A percentile compares a stretch with the other conserved stretches of the same genome.
phyloP scores from a whole-genome alignment of 495 filamentous ascomycete genomes.

The Aspergillus ellipticus region DNA sequence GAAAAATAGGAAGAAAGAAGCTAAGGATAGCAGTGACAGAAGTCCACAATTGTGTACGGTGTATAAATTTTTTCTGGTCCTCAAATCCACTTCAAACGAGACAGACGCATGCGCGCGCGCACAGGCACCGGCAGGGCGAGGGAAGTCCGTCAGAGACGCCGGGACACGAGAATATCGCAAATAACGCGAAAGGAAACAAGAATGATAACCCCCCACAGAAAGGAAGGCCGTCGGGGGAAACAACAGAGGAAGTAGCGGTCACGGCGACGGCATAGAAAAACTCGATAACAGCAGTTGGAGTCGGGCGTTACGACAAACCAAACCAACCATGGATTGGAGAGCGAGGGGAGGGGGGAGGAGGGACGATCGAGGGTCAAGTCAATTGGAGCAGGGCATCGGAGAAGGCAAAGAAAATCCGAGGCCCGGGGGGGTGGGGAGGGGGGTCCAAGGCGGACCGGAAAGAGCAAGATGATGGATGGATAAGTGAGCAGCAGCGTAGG shows the following conservation, averaged over 20 bases:
- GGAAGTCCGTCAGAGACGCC: background rate
- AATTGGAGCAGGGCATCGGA: slow-evolving; percentile 8
- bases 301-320: slow-evolving; percentile 1
- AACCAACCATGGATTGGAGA: slow-evolving; percentile 9
- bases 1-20: slow-evolving; percentile 3
- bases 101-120: background rate
- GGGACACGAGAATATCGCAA: background rate
- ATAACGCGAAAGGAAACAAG: background rate
- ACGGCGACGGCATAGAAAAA: slow-evolving; percentile 7
- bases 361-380: slow-evolving; percentile 12
- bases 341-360: no score
- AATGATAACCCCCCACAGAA: background rate
- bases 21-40: slow-evolving; percentile 6
- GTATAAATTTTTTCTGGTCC: background rate
- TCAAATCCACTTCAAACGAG: background rate
- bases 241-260: slow-evolving; percentile 18
- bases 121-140: background rate
- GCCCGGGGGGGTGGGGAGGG: slow-evolving; percentile 1
- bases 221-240: background rate
- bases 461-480: background rate
- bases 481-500: background rate
- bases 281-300: background rate
- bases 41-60: background rate
- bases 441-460: background rate
- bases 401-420: background rate